These are phyloP conservation scores for Trypanosomatidae sp. DNA, from an alignment of 208 protist genomes.

Conservation along the genomic window DNA sequence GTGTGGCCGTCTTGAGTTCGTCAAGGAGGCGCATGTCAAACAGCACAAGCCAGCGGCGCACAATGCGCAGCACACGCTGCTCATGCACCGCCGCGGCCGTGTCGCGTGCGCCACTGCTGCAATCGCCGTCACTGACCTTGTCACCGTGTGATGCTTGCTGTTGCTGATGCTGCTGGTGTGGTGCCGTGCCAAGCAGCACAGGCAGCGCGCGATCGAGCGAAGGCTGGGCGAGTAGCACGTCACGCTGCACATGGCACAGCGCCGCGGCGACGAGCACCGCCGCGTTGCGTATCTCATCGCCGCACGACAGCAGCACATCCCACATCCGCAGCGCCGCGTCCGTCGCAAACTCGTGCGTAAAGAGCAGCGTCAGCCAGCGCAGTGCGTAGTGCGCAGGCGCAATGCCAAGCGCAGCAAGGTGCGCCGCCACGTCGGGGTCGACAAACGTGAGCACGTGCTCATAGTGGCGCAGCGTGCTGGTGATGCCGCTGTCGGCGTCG, in stretches of 20 bases:
- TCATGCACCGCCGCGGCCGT: too few relatives aligned
- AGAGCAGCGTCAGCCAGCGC: constrained; percentile 78
- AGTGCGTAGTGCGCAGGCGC: constrained; percentile 59
- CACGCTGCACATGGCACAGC: constrained; percentile 34
- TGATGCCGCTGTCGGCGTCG: constrained; percentile 31
- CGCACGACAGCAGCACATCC: constrained; percentile 79
- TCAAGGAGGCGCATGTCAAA: too few relatives aligned
- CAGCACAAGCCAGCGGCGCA: too few relatives aligned
- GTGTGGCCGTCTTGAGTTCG: too few relatives aligned
- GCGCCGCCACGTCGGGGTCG: constrained; percentile 30
- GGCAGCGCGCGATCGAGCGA: too few relatives aligned
- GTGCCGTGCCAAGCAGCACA: too few relatives aligned
- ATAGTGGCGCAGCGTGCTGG: constrained; percentile 40
- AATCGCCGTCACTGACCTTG: too few relatives aligned
- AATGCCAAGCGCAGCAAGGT: constrained; percentile 26
- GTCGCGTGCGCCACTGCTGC: too few relatives aligned
- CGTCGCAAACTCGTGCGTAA: constrained; percentile 79
- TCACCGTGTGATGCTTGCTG: too few relatives aligned
- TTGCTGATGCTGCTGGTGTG: too few relatives aligned
- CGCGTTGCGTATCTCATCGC: constrained; percentile 24
- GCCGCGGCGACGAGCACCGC: constrained; percentile 42
- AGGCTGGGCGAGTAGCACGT: constrained; percentile 45
- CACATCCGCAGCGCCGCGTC: constrained; percentile 63
- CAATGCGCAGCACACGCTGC: too few relatives aligned
- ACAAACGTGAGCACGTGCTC: constrained; percentile 47